Percentiles rank a stretch among this genome's conserved stretches.
Evolutionary conservation across 306 rosid species (phyloP).

Genomic region (Vachellia collinsii): DNA sequence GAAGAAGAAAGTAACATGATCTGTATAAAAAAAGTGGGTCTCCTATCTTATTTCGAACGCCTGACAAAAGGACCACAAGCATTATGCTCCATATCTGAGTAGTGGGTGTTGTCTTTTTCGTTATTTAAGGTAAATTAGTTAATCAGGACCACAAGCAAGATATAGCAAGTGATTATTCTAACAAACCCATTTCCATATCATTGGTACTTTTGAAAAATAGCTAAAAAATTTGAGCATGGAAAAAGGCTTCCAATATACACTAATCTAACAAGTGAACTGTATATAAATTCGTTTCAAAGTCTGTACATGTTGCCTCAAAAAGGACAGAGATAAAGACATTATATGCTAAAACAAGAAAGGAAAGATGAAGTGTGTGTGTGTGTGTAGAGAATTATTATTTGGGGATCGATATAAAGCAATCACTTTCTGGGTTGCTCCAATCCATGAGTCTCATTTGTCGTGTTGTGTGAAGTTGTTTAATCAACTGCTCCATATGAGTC

Average conservation of each 20-base stretch:
- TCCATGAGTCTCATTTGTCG: neutral
- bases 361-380: neutral
- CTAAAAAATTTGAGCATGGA: neutral
- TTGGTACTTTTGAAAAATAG: neutral
- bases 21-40: neutral
- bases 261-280: neutral
- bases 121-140: neutral
- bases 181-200: neutral
- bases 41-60: neutral
- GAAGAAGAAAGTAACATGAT: neutral
- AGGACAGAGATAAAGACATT: neutral
- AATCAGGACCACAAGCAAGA: conserved; percentile 6
- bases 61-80: neutral
- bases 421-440: neutral
- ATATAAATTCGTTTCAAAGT: neutral
- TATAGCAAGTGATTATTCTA: neutral
- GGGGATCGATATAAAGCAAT: neutral
- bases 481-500: neutral
- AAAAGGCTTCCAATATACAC: neutral
- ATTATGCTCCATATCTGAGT: neutral
- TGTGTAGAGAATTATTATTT: neutral
- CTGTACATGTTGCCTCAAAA: neutral
- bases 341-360: neutral
- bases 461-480: neutral
- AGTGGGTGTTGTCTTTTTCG: neutral